Conservation (phyloP, 352 stramenopile species). For the Globisporangium nagaii region DNA sequence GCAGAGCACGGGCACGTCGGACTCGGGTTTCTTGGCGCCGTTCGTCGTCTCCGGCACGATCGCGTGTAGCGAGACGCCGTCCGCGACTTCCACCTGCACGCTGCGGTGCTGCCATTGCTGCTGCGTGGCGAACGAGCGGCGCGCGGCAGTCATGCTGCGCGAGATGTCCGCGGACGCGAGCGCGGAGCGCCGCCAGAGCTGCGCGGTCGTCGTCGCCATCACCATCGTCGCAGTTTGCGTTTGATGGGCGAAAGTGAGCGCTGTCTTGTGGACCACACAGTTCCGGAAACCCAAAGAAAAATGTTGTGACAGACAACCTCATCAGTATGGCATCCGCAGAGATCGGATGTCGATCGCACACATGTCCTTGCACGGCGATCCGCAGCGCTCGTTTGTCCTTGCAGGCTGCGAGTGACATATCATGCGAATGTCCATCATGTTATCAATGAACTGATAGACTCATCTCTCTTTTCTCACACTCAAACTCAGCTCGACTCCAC, state of each 20-base stretch:
- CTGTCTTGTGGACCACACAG: not conserved
- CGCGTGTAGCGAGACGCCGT: constrained; percentile 40
- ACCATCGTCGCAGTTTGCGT: not conserved
- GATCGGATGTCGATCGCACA: not conserved
- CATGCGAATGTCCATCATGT: too few species aligned
- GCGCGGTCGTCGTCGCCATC: not conserved
- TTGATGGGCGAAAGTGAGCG: too few species aligned
- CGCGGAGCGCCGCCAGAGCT: not conserved
- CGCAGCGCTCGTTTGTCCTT: too few species aligned
- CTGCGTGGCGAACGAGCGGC: constrained; percentile 11
- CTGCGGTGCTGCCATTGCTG: constrained; percentile 19
- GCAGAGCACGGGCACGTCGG: constrained; percentile 45
- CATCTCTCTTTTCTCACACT: too few species aligned
- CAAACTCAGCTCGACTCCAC: too few species aligned
- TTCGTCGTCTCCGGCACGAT: constrained; percentile 20
- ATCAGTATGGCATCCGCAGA: not conserved
- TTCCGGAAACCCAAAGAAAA: not conserved
- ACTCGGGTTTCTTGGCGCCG: constrained; percentile 4
- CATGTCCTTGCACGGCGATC: too few species aligned
- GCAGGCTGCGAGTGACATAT: too few species aligned
- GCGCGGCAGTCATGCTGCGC: not conserved
- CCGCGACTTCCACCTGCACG: constrained; percentile 31
- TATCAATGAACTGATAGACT: too few species aligned
- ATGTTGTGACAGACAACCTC: not conserved
- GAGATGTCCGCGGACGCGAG: not conserved